Conservation (phyloP, 2,329 filamentous ascomycete genomes). For the Penicillium sp. region DNA sequence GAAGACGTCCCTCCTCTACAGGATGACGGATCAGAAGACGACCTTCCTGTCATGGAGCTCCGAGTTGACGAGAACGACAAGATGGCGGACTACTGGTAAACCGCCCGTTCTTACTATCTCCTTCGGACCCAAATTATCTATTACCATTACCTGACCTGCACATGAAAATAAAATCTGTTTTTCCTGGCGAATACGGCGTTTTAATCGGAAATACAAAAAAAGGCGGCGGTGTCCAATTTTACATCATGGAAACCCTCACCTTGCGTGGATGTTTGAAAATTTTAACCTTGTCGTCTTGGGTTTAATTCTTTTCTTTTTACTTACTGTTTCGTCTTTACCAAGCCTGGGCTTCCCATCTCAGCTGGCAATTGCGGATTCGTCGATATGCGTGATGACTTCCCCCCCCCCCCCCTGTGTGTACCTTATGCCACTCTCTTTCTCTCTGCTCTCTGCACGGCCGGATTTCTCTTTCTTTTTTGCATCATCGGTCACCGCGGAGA, state of each 20-base stretch:
- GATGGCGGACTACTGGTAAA: constrained; percentile 16
- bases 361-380: background rate
- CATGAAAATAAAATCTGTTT: background rate
- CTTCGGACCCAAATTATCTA: too few species aligned
- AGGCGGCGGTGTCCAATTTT: background rate
- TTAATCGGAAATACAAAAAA: constrained; percentile 16
- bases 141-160: constrained; percentile 6
- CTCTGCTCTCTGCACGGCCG: background rate
- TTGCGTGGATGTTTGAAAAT: background rate
- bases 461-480: background rate
- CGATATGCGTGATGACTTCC: constrained; percentile 2
- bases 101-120: background rate
- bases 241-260: background rate
- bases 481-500: background rate
- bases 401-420: background rate
- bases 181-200: constrained; percentile 13
- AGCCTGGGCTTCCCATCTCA: background rate
- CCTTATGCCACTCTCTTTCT: background rate
- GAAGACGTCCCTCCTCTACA: constrained; percentile 37
- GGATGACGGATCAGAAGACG: constrained; percentile 41
- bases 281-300: background rate
- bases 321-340: background rate
- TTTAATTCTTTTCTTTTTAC: background rate
- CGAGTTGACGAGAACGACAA: constrained; percentile 42
- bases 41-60: constrained; percentile 48